These are phyloP conservation scores for Phytopythium delawarense DNA, from an alignment of 352 stramenopile genomes.

Conservation along the genomic window DNA sequence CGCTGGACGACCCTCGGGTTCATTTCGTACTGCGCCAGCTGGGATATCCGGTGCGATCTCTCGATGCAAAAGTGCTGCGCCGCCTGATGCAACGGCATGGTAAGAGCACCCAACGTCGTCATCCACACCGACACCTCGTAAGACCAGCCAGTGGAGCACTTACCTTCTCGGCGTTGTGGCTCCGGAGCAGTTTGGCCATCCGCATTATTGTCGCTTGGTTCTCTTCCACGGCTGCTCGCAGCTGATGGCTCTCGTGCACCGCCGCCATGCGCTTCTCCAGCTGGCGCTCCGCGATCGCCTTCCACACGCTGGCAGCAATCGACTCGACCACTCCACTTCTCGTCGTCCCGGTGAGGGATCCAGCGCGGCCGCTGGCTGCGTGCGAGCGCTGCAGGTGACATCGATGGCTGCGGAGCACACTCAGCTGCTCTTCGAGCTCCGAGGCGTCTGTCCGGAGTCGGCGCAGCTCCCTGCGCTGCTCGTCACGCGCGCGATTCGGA, in stretches of 20 bases:
- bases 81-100: not conserved
- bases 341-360: not conserved
- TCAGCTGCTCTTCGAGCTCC: slow-evolving; percentile 5
- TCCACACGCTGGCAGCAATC: slow-evolving; percentile 6
- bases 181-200: slow-evolving; percentile 5
- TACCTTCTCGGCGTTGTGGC: slow-evolving; percentile 4
- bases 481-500: slow-evolving; percentile 17
- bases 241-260: slow-evolving; percentile 7
- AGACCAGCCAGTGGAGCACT: not conserved
- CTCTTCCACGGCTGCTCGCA: slow-evolving; percentile 9
- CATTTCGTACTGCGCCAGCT: not conserved
- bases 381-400: not conserved
- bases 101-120: not conserved
- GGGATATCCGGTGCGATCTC: not conserved
- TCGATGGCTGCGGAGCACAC: not conserved
- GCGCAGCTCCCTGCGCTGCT: slow-evolving; percentile 19
- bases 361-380: not conserved
- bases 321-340: not conserved
- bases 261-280: slow-evolving; percentile 11
- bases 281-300: slow-evolving; percentile 13
- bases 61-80: not conserved
- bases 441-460: slow-evolving; percentile 7
- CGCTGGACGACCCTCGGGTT: not conserved
- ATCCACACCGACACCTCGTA: not conserved
- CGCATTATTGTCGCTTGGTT: slow-evolving; percentile 4